phyloP scores from a whole-genome alignment of 208 protist species.

The Kentomonas sorsogonicus region DNA sequence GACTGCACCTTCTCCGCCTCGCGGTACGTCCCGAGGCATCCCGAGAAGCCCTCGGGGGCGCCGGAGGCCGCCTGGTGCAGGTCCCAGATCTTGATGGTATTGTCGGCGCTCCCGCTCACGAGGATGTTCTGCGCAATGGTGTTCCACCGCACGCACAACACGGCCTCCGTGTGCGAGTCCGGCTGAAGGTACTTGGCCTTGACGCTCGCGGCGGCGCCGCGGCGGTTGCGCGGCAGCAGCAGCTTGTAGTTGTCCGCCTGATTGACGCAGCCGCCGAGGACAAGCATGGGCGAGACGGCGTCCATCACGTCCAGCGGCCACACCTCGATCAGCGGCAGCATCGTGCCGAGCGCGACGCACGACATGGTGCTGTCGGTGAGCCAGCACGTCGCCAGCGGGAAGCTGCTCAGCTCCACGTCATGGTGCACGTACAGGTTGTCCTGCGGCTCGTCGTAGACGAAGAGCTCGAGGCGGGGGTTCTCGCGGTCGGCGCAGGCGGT shows the following conservation, averaged over 20 bases:
- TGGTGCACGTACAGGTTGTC: constrained; percentile 96
- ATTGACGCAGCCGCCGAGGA: constrained; percentile 82
- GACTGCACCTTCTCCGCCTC: constrained; percentile 92
- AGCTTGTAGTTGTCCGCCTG: constrained; percentile 74
- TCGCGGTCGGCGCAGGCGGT: constrained; percentile 57
- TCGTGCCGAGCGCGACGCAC: constrained; percentile 95
- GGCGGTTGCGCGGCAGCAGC: constrained; percentile 43
- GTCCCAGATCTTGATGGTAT: constrained; percentile 96
- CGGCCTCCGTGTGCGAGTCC: constrained; percentile 91
- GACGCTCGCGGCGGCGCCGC: too few relatives aligned
- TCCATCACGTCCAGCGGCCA: constrained; percentile 97
- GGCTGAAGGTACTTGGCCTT: too few relatives aligned
- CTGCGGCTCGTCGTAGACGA: constrained; percentile 94
- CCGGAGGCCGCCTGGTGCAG: constrained; percentile 37
- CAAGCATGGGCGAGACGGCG: constrained; percentile 84
- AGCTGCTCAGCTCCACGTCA: constrained; percentile 91
- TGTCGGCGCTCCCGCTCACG: constrained; percentile 92
- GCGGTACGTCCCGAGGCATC: constrained; percentile 89
- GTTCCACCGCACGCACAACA: constrained; percentile 95
- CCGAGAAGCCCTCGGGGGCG: constrained; percentile 14
- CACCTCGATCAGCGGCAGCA: constrained; percentile 95
- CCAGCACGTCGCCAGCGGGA: constrained; percentile 94
- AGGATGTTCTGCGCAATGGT: constrained; percentile 87
- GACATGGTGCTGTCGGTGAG: constrained; percentile 89
- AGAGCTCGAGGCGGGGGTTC: constrained; percentile 87